Percentiles rank a stretch among this genome's conserved stretches.
phyloP scores from a whole-genome alignment of 2,329 filamentous ascomycete genomes.

The Dactylellina leptospora region DNA sequence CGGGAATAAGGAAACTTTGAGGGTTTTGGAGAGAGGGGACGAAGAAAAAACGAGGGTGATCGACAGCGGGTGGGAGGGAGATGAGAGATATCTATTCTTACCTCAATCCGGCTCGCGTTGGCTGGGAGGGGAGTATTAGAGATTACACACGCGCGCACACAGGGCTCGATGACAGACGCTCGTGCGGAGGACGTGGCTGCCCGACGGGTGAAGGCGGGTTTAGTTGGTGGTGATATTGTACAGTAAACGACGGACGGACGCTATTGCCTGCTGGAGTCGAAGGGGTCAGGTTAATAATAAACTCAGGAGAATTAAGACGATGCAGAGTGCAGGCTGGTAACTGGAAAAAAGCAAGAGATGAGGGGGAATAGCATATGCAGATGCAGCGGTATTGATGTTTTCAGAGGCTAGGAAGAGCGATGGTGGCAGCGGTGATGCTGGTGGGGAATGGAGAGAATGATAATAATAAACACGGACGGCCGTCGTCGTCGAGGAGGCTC shows the following conservation, averaged over 20 bases:
- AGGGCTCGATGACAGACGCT: constrained; percentile 4
- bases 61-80: constrained; percentile 14
- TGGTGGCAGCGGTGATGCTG: neutral
- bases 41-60: constrained; percentile 19
- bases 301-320: too few species aligned
- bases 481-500: too few species aligned
- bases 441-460: constrained; percentile 7
- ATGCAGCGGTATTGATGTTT: too few species aligned
- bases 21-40: constrained; percentile 5
- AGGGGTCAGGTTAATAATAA: too few species aligned
- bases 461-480: constrained; percentile 16
- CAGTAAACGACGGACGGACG: constrained; percentile 53
- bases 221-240: constrained; percentile 19
- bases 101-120: constrained; percentile 52
- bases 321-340: too few species aligned
- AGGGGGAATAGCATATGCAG: neutral
- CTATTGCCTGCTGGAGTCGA: constrained; percentile 18
- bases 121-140: constrained; percentile 39
- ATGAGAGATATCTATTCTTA: constrained; percentile 42
- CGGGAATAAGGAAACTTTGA: constrained; percentile 15
- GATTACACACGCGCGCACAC: constrained; percentile 30
- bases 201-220: constrained; percentile 3
- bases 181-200: too few species aligned
- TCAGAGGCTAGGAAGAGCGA: neutral
- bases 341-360: too few species aligned